Conservation (phyloP, 305 asterid species). For the Fraxinus ornus region DNA sequence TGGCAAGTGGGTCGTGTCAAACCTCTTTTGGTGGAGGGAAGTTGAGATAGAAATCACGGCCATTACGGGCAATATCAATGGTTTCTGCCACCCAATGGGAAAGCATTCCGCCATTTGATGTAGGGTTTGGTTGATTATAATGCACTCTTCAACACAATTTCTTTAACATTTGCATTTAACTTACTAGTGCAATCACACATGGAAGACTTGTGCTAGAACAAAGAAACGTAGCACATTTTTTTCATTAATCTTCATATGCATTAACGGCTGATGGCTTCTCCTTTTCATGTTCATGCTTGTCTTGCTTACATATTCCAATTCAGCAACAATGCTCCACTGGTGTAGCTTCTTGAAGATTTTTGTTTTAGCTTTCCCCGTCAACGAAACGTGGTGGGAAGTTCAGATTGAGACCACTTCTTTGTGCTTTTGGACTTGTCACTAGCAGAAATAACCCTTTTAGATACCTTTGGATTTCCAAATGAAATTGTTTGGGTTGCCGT, state of each 20-base stretch:
- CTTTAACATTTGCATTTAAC: too few relatives aligned
- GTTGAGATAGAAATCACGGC: not conserved
- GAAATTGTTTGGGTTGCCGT: conserved; percentile 3
- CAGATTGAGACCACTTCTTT: not conserved
- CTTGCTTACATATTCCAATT: conserved; percentile 22
- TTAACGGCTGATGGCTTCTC: conserved; percentile 12
- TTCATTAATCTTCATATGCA: too few relatives aligned
- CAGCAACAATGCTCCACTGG: conserved; percentile 31
- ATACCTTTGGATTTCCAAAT: conserved; percentile 16
- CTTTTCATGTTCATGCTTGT: conserved; percentile 9
- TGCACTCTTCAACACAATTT: too few relatives aligned
- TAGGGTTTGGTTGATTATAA: too few relatives aligned
- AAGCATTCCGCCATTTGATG: too few relatives aligned
- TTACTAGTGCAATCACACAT: too few relatives aligned
- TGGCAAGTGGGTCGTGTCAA: not conserved
- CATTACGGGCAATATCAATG: not conserved
- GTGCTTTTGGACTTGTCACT: not conserved
- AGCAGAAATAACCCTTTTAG: conserved; percentile 13
- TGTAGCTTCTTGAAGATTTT: conserved; percentile 38
- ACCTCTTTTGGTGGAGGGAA: not conserved
- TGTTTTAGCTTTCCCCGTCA: conserved; percentile 11
- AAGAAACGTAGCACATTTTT: too few relatives aligned
- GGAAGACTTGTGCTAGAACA: too few relatives aligned
- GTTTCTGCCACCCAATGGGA: not conserved
- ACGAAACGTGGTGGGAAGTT: conserved; percentile 22